phyloP scores from a whole-genome alignment of 2,329 filamentous ascomycete species.

The Diplodia sapinea region DNA sequence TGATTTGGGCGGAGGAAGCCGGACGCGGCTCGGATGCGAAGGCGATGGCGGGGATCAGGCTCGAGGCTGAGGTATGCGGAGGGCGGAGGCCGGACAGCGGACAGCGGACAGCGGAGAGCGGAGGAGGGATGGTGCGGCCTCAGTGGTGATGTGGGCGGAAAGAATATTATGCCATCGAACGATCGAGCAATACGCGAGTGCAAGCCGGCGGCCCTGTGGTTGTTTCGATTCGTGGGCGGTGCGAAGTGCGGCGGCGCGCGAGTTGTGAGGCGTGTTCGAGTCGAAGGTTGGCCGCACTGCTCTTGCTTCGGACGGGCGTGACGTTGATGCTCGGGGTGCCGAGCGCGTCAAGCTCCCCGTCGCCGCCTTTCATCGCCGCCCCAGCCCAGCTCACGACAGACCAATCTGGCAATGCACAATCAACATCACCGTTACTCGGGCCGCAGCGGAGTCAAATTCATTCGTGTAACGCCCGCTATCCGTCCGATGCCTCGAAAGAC shows the following conservation, averaged over 20 bases:
- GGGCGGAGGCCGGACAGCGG: constrained; percentile 26
- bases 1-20: background rate
- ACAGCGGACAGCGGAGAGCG: constrained; percentile 3
- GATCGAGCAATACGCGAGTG: constrained; percentile 21
- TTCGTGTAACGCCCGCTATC: constrained; percentile 13
- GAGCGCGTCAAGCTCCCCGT: constrained; percentile 16
- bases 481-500: background rate
- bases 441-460: background rate
- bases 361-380: constrained; percentile 10
- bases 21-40: background rate
- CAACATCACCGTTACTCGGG: background rate
- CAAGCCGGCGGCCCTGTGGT: constrained; percentile 1
- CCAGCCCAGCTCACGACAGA: background rate
- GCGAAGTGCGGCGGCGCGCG: constrained; percentile 9
- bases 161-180: constrained; percentile 29
- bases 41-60: constrained; percentile 8
- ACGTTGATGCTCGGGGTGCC: constrained; percentile 28
- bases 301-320: constrained; percentile 26
- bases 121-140: constrained; percentile 15
- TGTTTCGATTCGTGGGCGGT: constrained; percentile 11
- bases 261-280: constrained; percentile 3
- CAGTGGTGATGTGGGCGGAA: constrained; percentile 16
- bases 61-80: constrained; percentile 20
- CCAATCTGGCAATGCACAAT: background rate
- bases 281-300: constrained; percentile 15